A percentile compares a stretch with the other conserved stretches of the same genome.
Evolutionary conservation across 148 eudicot genomes (phyloP).

Genomic region (Chenopodium formosanum): DNA sequence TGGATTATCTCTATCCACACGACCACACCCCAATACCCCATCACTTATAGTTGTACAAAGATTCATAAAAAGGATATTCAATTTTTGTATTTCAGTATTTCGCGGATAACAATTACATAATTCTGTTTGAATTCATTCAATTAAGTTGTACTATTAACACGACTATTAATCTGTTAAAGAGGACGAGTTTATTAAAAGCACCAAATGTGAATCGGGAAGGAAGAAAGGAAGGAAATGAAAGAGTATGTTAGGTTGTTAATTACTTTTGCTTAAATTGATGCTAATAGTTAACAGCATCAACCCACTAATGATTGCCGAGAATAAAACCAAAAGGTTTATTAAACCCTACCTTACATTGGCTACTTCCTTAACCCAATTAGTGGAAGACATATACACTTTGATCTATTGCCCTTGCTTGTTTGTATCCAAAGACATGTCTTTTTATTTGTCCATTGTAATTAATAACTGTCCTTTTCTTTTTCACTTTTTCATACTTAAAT

Average conservation of each 20-base stretch:
- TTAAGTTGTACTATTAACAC: too few relatives aligned
- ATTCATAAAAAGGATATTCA: neutral
- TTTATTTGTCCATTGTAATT: neutral
- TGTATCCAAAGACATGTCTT: conserved; percentile 1
- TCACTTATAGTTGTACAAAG: too few relatives aligned
- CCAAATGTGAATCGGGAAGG: neutral
- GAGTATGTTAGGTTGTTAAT: neutral
- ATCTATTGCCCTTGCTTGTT: neutral
- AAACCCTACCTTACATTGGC: conserved; percentile 9
- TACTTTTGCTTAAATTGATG: neutral
- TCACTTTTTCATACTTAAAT: neutral
- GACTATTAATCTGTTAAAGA: too few relatives aligned
- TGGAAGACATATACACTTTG: neutral
- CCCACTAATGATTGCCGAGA: conserved; percentile 17
- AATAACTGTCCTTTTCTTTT: too few relatives aligned
- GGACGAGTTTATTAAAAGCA: neutral
- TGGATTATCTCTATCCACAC: conserved; percentile 42
- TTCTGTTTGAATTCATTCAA: too few relatives aligned
- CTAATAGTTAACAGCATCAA: neutral
- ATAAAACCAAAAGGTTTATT: conserved; percentile 21
- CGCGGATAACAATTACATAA: too few relatives aligned
- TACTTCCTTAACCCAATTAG: neutral
- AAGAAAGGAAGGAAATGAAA: neutral
- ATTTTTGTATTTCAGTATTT: too few relatives aligned
- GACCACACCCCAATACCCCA: neutral